phyloP scores from a whole-genome alignment of 495 filamentous ascomycete species.

The Penicillium canescens region DNA sequence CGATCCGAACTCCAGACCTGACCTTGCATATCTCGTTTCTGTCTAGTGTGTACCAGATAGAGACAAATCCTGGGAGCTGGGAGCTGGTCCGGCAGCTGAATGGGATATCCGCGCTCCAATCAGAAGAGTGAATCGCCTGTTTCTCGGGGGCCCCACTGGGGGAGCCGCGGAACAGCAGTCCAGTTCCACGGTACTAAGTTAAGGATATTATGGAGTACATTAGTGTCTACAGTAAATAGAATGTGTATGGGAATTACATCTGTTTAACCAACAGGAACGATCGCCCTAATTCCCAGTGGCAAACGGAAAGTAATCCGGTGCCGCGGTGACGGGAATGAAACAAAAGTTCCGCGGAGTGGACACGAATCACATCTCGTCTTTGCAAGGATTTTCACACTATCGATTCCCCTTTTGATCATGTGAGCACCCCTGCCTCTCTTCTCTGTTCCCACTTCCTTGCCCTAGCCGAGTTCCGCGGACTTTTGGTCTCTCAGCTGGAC shows the following conservation, averaged over 20 bases:
- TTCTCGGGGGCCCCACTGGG: conserved; percentile 7
- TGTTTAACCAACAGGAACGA: conserved; percentile 24
- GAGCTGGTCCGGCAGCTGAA: conserved; percentile 7
- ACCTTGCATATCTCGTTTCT: conserved; percentile 1
- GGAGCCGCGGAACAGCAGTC: conserved; percentile 8
- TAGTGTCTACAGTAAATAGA: background rate
- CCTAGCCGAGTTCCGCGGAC: conserved; percentile 1
- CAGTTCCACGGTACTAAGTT: conserved; percentile 11
- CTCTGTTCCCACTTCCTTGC: conserved; percentile 1
- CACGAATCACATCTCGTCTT: conserved; percentile 12
- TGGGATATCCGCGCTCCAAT: conserved; percentile 17
- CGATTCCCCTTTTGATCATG: conserved; percentile 32
- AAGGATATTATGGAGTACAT: conserved; percentile 10
- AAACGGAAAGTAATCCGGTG: conserved; percentile 40
- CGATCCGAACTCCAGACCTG: background rate
- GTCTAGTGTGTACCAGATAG: background rate
- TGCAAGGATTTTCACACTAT: conserved; percentile 28
- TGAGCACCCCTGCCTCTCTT: conserved; percentile 22
- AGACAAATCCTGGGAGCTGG: background rate
- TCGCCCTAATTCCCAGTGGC: conserved; percentile 19
- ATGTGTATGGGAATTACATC: conserved; percentile 1
- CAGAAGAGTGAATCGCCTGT: background rate
- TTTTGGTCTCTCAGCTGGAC: conserved; percentile 6
- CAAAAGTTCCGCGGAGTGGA: conserved; percentile 17
- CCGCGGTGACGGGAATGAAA: conserved; percentile 42